Base-by-base conservation (phyloP, 495 filamentous ascomycete genomes). In the Oidiodendron maius region DNA sequence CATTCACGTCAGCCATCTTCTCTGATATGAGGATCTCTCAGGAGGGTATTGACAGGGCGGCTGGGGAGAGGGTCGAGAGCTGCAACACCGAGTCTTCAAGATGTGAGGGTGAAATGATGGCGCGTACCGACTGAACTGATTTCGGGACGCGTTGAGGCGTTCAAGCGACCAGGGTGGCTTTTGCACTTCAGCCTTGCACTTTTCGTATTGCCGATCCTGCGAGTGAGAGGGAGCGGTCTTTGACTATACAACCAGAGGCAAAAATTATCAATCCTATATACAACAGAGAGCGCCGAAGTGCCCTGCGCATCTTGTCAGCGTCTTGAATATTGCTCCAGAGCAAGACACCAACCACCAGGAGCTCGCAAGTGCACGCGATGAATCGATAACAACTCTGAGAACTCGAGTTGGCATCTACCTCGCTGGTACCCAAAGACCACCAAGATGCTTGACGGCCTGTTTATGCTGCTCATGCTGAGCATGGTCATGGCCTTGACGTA, bases 401-500 rank as follows among this genome's bases (percentile, higher is more conserved):
- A 40, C 18, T 40, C 11, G 11, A 17, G 11, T 44, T 18, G 32
- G 30, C 38, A 34, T 50, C 17, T 30, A 42, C 8, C 28, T 40
- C 46, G 26, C 17, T n/a, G 12, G 20, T 15, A 22, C 25, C n/a
- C 13, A 36, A 16, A 21, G 42, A 46, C 35, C 43, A 39, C 55
- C 37, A 62, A 59, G 48, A 62, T 62, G 59, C 48, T 88, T 79
- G 87, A 89, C 65, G 90, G 90, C 63, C 75, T 96, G 43, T 82
- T 95, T 56, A 85, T 90, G 61, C 71, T 97, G 71, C 79, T 96
- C 69, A 77, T 76, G 30, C 72, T 95, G 72, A 83, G 71, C 59
- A 76, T 86, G 61, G 83, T 96, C 57, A 98, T 98, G 93, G 90
- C 89, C 55, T 71, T 89, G 61, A 90, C 93, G 93, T 96, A 78